Evolutionary conservation across 148 eudicot genomes (phyloP).

Genomic region (Vaccinium vitisidaea): DNA sequence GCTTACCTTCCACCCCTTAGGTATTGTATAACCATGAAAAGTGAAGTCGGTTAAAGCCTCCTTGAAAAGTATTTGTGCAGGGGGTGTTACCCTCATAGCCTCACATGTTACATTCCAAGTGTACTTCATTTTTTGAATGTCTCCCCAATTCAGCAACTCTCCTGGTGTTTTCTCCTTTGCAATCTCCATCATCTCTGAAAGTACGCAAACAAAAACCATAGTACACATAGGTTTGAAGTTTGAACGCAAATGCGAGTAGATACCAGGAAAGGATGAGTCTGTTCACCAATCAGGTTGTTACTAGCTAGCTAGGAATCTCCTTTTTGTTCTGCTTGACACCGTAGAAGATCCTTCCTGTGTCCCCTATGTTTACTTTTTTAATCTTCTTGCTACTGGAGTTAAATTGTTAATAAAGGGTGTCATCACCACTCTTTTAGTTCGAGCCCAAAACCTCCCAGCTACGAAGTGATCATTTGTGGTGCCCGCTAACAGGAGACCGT

Average conservation of each 20-base stretch:
- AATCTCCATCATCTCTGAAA: background rate
- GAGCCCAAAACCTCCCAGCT: too few relatives aligned
- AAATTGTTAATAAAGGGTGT: too few relatives aligned
- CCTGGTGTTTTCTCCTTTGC: background rate
- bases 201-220: background rate
- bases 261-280: background rate
- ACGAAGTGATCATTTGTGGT: too few relatives aligned
- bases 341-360: too few relatives aligned
- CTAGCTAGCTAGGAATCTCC: too few relatives aligned
- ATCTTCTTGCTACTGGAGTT: too few relatives aligned
- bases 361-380: too few relatives aligned
- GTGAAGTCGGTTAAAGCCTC: conserved; percentile 4
- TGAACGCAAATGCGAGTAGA: background rate
- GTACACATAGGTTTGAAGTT: background rate
- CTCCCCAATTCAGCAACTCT: background rate
- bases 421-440: too few relatives aligned
- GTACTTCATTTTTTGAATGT: background rate
- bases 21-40: background rate
- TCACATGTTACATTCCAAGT: conserved; percentile 20
- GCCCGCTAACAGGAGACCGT: too few relatives aligned
- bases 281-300: too few relatives aligned
- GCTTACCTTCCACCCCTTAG: background rate
- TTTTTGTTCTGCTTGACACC: too few relatives aligned
- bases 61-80: background rate
- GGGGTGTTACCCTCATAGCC: conserved; percentile 11